Conservation (phyloP, 345 rosid species). For the Nasturtium officinale region DNA sequence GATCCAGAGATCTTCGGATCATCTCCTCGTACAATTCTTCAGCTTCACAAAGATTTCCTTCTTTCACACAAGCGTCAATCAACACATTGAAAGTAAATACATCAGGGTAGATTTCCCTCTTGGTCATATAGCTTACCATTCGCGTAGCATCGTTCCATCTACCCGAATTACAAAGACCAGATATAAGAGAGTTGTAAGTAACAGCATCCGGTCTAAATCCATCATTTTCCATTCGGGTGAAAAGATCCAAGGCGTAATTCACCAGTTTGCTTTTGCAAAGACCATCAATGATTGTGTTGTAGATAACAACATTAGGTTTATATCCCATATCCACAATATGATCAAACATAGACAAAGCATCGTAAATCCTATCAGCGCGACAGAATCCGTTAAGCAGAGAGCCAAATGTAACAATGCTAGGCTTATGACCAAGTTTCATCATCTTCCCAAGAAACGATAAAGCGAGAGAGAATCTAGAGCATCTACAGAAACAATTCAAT, state of each 20-base stretch:
- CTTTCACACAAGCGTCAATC: conserved; percentile 34
- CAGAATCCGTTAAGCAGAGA: conserved; percentile 34
- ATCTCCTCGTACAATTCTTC: conserved; percentile 35
- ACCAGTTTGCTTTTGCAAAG: conserved; percentile 29
- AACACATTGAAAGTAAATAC: conserved; percentile 39
- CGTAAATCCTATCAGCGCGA: conserved; percentile 1
- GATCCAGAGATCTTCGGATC: conserved; percentile 31
- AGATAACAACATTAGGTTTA: conserved; percentile 34
- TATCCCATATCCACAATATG: conserved; percentile 27
- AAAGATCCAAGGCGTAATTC: conserved; percentile 25
- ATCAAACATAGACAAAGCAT: conserved; percentile 27
- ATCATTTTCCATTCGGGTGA: conserved; percentile 9
- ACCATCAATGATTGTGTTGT: conserved; percentile 36
- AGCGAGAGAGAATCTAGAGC: conserved; percentile 23
- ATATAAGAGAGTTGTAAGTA: conserved; percentile 29
- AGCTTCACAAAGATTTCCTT: conserved; percentile 24
- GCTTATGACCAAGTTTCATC: conserved; percentile 40
- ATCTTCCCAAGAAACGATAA: conserved; percentile 38
- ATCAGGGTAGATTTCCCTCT: conserved; percentile 31
- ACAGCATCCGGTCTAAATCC: conserved; percentile 25
- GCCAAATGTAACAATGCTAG: conserved; percentile 32
- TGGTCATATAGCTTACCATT: conserved; percentile 28
- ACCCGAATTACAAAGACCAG: conserved; percentile 31
- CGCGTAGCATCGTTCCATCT: conserved; percentile 28
- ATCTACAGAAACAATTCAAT: conserved; percentile 37